Evolutionary conservation across 768 basidiomycete species (phyloP).

Genomic region (Auriscalpium vulgare): DNA sequence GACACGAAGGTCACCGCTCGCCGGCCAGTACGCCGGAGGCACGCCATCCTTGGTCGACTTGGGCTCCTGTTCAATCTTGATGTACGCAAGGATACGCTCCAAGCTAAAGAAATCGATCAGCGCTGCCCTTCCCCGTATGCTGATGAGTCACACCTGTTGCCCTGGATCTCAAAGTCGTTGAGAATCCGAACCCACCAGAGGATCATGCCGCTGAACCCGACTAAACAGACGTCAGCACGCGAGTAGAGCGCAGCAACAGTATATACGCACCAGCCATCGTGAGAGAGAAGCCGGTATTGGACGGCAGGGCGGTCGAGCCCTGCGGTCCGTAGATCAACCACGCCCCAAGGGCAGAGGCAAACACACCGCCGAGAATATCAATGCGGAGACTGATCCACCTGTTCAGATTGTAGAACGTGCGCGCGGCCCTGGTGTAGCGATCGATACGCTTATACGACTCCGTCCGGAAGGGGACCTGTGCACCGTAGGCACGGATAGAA

Average conservation of each 20-base stretch:
- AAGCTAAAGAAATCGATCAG: conserved; percentile 23
- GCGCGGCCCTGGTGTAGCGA: conserved; percentile 33
- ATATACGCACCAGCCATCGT: conserved; percentile 31
- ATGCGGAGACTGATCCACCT: conserved; percentile 46
- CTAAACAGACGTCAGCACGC: conserved; percentile 15
- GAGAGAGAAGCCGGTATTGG: conserved; percentile 32
- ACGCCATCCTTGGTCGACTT: conserved; percentile 29
- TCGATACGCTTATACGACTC: conserved; percentile 41
- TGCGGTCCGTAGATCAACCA: conserved; percentile 42
- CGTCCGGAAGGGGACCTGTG: conserved; percentile 33
- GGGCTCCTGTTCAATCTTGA: conserved; percentile 50
- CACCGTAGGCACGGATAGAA: conserved; percentile 50
- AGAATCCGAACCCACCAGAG: conserved; percentile 39
- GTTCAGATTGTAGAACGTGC: conserved; percentile 41
- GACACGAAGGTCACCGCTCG: conserved; percentile 44
- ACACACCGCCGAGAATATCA: conserved; percentile 48
- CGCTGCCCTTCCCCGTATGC: background rate
- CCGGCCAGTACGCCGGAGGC: conserved; percentile 62
- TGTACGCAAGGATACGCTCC: conserved; percentile 46
- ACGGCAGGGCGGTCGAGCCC: conserved; percentile 25
- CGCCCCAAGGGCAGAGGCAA: conserved; percentile 40
- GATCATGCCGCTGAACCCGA: conserved; percentile 49
- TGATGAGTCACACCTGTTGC: conserved; percentile 18
- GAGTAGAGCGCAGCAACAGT: background rate
- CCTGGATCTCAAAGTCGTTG: conserved; percentile 39